Evolutionary conservation across 345 rosid genomes (phyloP), one percentile per base, ranked within the genome.

Genomic region (Rhodamnia argentea): DNA sequence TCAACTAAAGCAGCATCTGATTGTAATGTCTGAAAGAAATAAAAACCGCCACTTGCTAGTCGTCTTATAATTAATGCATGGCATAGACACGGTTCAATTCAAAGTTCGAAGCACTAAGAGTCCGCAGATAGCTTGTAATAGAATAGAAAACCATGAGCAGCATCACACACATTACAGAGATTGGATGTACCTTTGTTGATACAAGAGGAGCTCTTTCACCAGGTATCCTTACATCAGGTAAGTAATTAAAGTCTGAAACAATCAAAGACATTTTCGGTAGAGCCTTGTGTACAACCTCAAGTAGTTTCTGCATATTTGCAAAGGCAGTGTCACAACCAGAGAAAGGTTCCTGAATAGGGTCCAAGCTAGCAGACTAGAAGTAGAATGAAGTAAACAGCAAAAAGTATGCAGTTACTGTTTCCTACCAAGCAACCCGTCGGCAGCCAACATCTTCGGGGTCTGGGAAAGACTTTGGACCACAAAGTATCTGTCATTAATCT

Each of bases 191-290:
- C 97, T 96, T 97, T 53, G 96, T 94, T 89, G 99, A 96, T 82
- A 97, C 99, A 89, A 97, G 85, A 75, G 99, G 99, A 88, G 99
- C 99, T 90, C 99, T 92, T 88, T 94, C 99, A 84, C 99, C 99
- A 84, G 93, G 93, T 92, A 96, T 87, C 88, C 89, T 95, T 88
- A 96, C 99, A 89, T 97, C 99, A 22, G 99, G 99, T 86, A 97
- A 94, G 94, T 91, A 97, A 89, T 95, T 96, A 84, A 96, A 97
- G 92, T 96, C 99, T 3, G 99, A 95, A 86, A 96, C 99, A 57
- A 97, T 93, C 87, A 97, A 87, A 27, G 99, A 97, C 99, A 97
- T 97, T 93, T 94, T 96, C 84, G 99, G 99, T 56, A 96, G 90
- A 85, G 92, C 96, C 88, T 85, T 91, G 87, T 97, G 97, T 86